A percentile compares a stretch with the other conserved stretches of the same genome.
These are phyloP conservation scores for Pseudozyma tsukubaensis DNA, from an alignment of 1,284 basidiomycete species.

Conservation along the genomic window DNA sequence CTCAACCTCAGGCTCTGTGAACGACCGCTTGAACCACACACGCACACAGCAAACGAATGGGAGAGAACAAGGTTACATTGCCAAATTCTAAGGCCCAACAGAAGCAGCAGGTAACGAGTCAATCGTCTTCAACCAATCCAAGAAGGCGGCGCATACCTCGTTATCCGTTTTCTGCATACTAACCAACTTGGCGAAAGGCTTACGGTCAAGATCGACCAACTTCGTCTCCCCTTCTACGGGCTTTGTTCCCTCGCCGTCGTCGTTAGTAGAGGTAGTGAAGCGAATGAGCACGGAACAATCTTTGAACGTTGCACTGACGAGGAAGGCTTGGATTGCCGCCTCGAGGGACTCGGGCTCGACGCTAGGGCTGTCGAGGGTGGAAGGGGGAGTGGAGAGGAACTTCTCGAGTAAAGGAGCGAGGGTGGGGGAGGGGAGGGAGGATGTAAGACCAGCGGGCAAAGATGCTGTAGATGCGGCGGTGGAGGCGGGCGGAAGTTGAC, in stretches of 20 bases:
- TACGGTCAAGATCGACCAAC: constrained; percentile 83
- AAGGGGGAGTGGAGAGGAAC: constrained; percentile 3
- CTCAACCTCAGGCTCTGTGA: too few relatives aligned
- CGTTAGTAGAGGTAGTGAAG: constrained; percentile 23
- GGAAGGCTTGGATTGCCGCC: constrained; percentile 71
- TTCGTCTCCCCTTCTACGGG: constrained; percentile 11
- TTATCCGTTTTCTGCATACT: constrained; percentile 81
- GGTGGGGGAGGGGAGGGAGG: constrained; percentile 8
- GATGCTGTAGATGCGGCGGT: not conserved
- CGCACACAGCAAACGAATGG: not conserved
- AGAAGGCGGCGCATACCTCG: constrained; percentile 34
- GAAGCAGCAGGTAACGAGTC: not conserved
- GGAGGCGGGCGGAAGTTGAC: not conserved
- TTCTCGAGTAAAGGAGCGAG: constrained; percentile 9
- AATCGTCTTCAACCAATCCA: constrained; percentile 18
- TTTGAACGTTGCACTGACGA: constrained; percentile 92
- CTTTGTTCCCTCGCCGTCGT: not conserved
- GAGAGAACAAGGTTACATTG: not conserved
- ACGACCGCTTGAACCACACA: not conserved
- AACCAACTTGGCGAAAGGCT: constrained; percentile 76
- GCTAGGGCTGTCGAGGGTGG: not conserved
- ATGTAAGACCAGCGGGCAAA: constrained; percentile 6
- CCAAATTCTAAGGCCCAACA: too few relatives aligned
- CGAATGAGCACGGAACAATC: constrained; percentile 89
- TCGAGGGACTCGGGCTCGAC: constrained; percentile 1